Conservation (phyloP, 2,329 filamentous ascomycete species). For the Penicillium sp. region DNA sequence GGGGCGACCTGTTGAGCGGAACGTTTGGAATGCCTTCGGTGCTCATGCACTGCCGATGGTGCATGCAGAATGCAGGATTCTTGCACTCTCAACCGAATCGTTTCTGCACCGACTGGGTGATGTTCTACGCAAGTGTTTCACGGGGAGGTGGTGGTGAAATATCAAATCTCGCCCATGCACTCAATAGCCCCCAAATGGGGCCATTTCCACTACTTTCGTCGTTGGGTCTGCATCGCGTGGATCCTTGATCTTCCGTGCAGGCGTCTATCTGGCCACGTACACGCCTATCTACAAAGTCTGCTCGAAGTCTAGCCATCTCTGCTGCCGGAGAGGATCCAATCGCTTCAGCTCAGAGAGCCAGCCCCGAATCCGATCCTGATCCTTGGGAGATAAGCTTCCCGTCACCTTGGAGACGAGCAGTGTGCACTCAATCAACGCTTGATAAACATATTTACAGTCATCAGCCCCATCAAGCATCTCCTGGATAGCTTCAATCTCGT, state of each 20-base stretch:
- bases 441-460: conserved; percentile 85
- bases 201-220: no score
- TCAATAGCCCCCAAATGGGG: no score
- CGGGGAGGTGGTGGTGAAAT: no score
- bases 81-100: no score
- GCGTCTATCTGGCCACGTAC: no score
- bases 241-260: no score
- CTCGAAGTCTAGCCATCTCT: conserved; percentile 72
- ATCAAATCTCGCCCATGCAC: no score
- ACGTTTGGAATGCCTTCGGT: conserved; percentile 20
- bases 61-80: conserved; percentile 11
- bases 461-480: conserved; percentile 64
- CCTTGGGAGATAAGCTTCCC: conserved; percentile 47
- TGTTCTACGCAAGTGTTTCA: no score
- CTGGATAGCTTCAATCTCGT: conserved; percentile 71
- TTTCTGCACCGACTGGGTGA: no score
- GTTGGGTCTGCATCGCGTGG: no score
- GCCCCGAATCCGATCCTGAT: conserved; percentile 45
- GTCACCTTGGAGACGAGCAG: conserved; percentile 54
- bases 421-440: conserved; percentile 75
- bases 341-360: conserved; percentile 66
- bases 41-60: neutral
- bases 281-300: conserved; percentile 37
- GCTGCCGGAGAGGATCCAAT: conserved; percentile 70
- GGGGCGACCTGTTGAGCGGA: conserved; percentile 20